Evolutionary conservation across 2,329 filamentous ascomycete species (phyloP).

Genomic region (Sclerotinia minor): DNA sequence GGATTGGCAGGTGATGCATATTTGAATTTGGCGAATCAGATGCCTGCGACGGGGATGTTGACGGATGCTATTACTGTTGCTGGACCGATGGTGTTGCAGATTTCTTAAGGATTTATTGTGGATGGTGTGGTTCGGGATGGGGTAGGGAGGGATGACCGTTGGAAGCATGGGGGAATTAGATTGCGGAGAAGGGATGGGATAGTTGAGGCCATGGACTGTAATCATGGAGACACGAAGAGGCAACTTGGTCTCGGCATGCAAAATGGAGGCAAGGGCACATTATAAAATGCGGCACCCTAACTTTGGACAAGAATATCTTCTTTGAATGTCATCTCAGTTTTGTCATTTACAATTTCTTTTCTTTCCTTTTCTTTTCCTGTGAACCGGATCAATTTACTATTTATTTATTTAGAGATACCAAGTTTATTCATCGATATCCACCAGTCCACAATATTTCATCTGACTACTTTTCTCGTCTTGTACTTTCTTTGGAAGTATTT

Average conservation of each 20-base stretch:
- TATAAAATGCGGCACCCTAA: background rate
- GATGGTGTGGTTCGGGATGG: background rate
- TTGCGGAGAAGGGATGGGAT: background rate
- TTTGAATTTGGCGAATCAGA: conserved; percentile 61
- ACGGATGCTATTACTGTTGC: conserved; percentile 66
- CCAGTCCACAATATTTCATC: background rate
- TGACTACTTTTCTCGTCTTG: background rate
- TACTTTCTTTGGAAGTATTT: no score
- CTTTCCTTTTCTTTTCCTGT: no score
- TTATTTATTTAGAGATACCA: background rate
- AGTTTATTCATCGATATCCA: background rate
- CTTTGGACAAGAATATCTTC: background rate
- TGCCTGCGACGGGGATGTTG: conserved; percentile 52
- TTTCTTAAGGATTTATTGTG: conserved; percentile 32
- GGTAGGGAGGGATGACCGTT: background rate
- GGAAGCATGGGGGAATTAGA: background rate
- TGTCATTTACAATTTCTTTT: background rate
- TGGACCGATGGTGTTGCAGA: conserved; percentile 59
- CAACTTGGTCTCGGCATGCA: background rate
- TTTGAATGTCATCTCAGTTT: background rate
- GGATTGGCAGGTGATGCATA: conserved; percentile 65
- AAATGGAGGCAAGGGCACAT: no score
- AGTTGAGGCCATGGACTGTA: background rate
- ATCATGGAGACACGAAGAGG: background rate
- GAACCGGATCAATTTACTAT: no score